Evolutionary conservation across 2,329 filamentous ascomycete genomes (phyloP).

Genomic region (Epichloe amarillans): DNA sequence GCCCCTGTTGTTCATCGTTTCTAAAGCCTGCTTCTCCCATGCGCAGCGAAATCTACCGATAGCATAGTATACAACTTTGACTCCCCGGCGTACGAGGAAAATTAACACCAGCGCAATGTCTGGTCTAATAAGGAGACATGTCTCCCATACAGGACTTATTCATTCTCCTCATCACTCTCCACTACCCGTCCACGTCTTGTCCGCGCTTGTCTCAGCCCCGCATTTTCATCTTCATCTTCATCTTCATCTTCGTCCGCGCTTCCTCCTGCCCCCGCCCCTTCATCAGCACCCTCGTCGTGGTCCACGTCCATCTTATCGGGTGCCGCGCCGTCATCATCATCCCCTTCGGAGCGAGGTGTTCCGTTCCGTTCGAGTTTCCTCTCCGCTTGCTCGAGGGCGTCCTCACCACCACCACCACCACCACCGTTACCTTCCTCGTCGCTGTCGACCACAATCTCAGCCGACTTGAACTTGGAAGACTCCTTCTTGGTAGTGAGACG

Average conservation of each 20-base stretch:
- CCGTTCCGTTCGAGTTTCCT: conserved; percentile 24
- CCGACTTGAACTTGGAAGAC: conserved; percentile 65
- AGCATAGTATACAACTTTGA: too few species aligned
- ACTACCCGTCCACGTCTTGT: conserved; percentile 37
- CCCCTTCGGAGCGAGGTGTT: conserved; percentile 22
- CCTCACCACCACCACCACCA: conserved; percentile 17
- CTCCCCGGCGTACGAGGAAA: too few species aligned
- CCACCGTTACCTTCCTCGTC: conserved; percentile 34
- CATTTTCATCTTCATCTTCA: conserved; percentile 30
- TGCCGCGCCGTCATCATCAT: conserved; percentile 22
- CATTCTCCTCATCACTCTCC: conserved; percentile 16
- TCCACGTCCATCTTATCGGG: conserved; percentile 42
- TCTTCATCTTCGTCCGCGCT: conserved; percentile 13
- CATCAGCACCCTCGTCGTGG: conserved; percentile 15
- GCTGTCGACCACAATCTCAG: conserved; percentile 69
- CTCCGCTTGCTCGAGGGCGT: conserved; percentile 33
- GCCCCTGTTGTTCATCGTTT: too few species aligned
- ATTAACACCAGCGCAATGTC: too few species aligned
- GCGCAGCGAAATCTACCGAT: too few species aligned
- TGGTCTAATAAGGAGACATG: background rate
- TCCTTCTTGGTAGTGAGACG: conserved; percentile 39
- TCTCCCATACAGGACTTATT: background rate
- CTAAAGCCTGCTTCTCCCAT: too few species aligned
- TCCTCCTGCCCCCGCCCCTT: conserved; percentile 5
- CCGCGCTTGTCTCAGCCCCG: conserved; percentile 29